Evolutionary conservation across 2,329 filamentous ascomycete species (phyloP), one percentile per base, ranked within the genome.

Genomic region (Scopulariopsis brevicaulis): DNA sequence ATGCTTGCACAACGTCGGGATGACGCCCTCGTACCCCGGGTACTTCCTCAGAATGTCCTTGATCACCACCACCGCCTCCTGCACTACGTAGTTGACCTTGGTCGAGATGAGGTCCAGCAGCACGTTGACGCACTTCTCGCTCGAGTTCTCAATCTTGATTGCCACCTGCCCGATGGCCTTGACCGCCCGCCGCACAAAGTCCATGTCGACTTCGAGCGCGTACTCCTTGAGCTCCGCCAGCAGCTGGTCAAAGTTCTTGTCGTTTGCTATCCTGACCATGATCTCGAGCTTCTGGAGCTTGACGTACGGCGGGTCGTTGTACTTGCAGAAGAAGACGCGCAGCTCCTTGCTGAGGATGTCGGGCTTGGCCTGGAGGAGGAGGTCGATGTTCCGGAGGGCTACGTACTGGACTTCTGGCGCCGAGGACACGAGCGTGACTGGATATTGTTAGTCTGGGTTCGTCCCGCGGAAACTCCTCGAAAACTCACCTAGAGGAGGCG

Each of bases 321-420:
- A 99, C 75, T 99, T 99, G 86, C 94, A 99, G 76, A 99, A 99
- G 76, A 99, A 99, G 10, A 99, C 94, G 52, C 94, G 85, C 67
- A 99, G 84, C 72, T 99, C 94, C 72, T 97, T 97, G 78, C 90
- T 96, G 11, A 99, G 80, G 58, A 99, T 96, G 64, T 96, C 92
- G 12, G 94, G 91, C 71, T 96, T 93, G 65, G 95, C 94, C 71
- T 99, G 94, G 28, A 99, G 80, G 6, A 99, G 79, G 37, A 99
- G 83, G 65, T 99, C 94, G 67, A 99, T 99, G 71, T 99, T 99
- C 62, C 93, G 81, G 55, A 99, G 76, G 15, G 94, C 94, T 58
- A 99, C 94, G 69, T 99, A 99, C 73, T 99, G 94, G 46, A 99
- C 94, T 77, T 99, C 94, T 7, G 94, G 92, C 0, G 89, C 89